Evolutionary conservation across 208 protist species (phyloP).

Genomic region (Trypanosoma platydactyli): DNA sequence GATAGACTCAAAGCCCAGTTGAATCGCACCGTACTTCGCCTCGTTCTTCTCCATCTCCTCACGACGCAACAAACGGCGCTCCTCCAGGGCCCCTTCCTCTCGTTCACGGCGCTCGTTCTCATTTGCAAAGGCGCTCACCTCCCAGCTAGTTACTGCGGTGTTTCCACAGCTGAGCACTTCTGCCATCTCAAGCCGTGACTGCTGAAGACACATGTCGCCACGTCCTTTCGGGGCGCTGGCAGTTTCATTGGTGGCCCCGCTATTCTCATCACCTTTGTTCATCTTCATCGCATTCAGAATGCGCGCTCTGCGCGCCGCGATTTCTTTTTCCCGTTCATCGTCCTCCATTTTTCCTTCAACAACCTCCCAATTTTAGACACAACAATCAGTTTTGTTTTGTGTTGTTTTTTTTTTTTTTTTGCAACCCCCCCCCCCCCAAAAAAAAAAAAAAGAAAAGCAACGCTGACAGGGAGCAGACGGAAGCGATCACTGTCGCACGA

Average conservation of each 20-base stretch:
- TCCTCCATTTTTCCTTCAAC: slow-evolving; percentile 5
- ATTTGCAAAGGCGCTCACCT: slow-evolving; percentile 48
- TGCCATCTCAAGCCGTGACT: slow-evolving; percentile 53
- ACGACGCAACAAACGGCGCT: slow-evolving; percentile 19
- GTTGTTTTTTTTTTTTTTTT: background rate
- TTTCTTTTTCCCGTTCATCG: slow-evolving; percentile 50
- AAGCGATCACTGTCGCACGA: background rate
- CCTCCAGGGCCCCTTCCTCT: slow-evolving; percentile 1
- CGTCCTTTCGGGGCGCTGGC: slow-evolving; percentile 9
- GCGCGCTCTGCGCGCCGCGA: slow-evolving; percentile 49
- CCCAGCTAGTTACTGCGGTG: slow-evolving; percentile 58
- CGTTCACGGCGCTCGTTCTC: slow-evolving; percentile 78
- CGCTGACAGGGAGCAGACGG: background rate
- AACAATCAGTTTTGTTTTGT: background rate
- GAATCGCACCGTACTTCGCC: slow-evolving; percentile 61
- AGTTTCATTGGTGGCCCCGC: slow-evolving; percentile 3
- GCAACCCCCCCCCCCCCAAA: background rate
- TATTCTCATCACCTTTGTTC: slow-evolving; percentile 5
- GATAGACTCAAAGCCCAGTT: slow-evolving; percentile 88
- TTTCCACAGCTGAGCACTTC: slow-evolving; percentile 38
- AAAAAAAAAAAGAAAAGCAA: slow-evolving; percentile 1
- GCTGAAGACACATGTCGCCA: slow-evolving; percentile 44
- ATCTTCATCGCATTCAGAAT: slow-evolving; percentile 38
- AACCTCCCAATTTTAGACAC: background rate
- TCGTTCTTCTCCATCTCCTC: slow-evolving; percentile 65